Percentiles rank a stretch among this genome's conserved stretches.
Conservation (phyloP, 2,329 filamentous ascomycete genomes). For the Cercospora sesami region DNA sequence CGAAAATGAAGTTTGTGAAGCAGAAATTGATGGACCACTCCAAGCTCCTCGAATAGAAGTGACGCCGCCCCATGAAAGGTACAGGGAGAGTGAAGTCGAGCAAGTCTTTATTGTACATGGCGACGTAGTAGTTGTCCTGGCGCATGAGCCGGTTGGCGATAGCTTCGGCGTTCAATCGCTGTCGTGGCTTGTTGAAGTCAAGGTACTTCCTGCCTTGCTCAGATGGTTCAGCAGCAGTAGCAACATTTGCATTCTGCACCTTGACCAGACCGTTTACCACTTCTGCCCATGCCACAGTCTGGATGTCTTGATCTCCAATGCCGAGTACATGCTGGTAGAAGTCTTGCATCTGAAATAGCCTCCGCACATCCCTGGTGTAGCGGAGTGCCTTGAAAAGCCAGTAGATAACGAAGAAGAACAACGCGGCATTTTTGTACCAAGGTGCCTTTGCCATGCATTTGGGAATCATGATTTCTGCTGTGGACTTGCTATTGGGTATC, state of each 20-base stretch:
- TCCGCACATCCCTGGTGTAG: slow-evolving; percentile 70
- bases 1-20: slow-evolving; percentile 92
- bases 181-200: slow-evolving; percentile 57
- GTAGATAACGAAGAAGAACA: slow-evolving; percentile 84
- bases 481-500: slow-evolving; percentile 64
- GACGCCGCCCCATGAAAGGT: slow-evolving; percentile 75
- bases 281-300: slow-evolving; percentile 92
- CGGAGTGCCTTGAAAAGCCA: slow-evolving; percentile 79
- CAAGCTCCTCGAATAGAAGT: slow-evolving; percentile 83
- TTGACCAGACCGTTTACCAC: slow-evolving; percentile 83
- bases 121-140: slow-evolving; percentile 94
- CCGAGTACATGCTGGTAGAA: slow-evolving; percentile 82
- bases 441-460: slow-evolving; percentile 75
- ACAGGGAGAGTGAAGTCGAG: slow-evolving; percentile 82
- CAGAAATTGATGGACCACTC: slow-evolving; percentile 91
- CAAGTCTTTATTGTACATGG: slow-evolving; percentile 95
- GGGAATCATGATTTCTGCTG: slow-evolving; percentile 63
- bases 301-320: slow-evolving; percentile 82
- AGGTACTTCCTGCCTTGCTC: slow-evolving; percentile 62
- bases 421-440: slow-evolving; percentile 71
- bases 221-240: slow-evolving; percentile 65
- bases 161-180: slow-evolving; percentile 91
- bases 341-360: slow-evolving; percentile 74
- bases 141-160: slow-evolving; percentile 97
- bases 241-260: slow-evolving; percentile 80